Base-by-base conservation (phyloP, 2,329 filamentous ascomycete genomes). In the Bipolaris victoriae region DNA sequence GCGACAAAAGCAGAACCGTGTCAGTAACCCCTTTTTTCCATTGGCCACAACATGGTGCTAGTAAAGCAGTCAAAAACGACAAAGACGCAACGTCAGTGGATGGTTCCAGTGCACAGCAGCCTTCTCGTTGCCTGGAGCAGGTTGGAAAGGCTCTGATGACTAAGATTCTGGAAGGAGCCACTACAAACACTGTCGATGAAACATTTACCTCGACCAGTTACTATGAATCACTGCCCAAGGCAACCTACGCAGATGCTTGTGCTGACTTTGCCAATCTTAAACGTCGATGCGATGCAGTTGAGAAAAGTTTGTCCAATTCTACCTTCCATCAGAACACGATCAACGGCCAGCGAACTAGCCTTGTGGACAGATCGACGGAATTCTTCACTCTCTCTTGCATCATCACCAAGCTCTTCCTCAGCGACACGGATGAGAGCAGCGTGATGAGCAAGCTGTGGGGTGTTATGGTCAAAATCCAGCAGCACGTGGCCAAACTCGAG, bases 371-470 rank as follows among this genome's bases (percentile, higher is more conserved):
- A 26, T 55, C 61, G 2, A 26, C 49, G 1, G 54, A 60, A 1
- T 55, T 74, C 4, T 55, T 63, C 7, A 41, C 59, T 2, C 44
- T 54, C n/a, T 53, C 69, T 20, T 47, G 59, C 5, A 37, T 31
- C 5, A 73, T 64, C 1, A 22, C 70, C 1, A 43, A 46, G 26
- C 62, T 74, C 0, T 75, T 73, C 26, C 63, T 72, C 9, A 36
- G 43, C 2, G 59, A 72, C 18, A 45, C 65, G 1, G 60, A 72
- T 16, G 56, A 65, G 15, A 62, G 51, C 43, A 50, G 50, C 0
- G 55, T 70, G 31, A 49, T 74, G 13, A 61, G 65, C 35, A 74
- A 73, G 55, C 20, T 67, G 1, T 73, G 70, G 67, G 66, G 65
- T 9, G 67, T 67, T 9, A 56, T 73, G 60, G 48, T 41, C 2